Evolutionary conservation across 805 yeast species (phyloP), one percentile per base, ranked within the genome.

Genomic region (Starmerella scarabaei): DNA sequence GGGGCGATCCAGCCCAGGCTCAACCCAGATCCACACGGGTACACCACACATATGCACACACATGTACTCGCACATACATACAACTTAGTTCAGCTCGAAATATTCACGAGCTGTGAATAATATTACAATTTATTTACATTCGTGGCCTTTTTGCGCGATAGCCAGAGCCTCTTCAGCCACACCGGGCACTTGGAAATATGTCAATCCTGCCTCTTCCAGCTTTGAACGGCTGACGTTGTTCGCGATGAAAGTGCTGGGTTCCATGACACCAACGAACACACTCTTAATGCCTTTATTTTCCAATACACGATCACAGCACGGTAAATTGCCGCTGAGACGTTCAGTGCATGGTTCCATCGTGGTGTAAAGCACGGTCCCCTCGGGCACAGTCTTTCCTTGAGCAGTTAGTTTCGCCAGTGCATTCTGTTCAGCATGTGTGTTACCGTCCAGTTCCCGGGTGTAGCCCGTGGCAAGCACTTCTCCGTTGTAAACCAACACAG

Each of bases 281-380:
- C 91, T 73, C 17, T 65, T 67, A 44, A 88, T 77, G 4, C 30
- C 35, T 1, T 62, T 65, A 0, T 73, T 58, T 3, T 62, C 67
- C 36, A 86, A 53, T 5, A 91, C 75, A 21, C 97, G 68, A 45
- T 85, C 85, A 2, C 75, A 76, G 60, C 98, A 91, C 0, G 98
- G 94, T 37, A 67, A 53, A 50, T 88, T 86, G 0, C 97, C 97
- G 55, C 95, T 84, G 26, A 88, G 63, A 39, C 98, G 67, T 41
- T 72, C 71, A 5, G 93, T 77, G 56, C 98, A 91, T 1, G 98
- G 98, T 55, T 91, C 98, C 97, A 91, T 91, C 0, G 96, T 84
- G 0, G 97, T 88, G 58, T 82, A 91, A 11, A 91, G 59, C 29
- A 80, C 82, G 0, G 91, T 73, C 0, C 94, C 94, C 7, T 52